These are phyloP conservation scores for Cladophialophora immunda DNA, from an alignment of 2,329 filamentous ascomycete genomes.

Conservation along the genomic window DNA sequence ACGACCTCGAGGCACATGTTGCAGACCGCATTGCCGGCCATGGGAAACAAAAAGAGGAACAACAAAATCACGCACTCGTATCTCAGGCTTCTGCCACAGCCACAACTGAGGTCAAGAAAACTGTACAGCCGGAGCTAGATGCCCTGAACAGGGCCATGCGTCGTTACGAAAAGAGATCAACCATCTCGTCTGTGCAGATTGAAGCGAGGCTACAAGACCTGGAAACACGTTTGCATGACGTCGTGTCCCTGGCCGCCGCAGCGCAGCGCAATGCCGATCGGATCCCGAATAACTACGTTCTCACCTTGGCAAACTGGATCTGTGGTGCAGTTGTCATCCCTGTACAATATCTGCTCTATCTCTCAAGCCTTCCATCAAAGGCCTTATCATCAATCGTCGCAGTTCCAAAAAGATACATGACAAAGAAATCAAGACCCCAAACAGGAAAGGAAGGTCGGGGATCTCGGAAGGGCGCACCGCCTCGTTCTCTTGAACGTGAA, in stretches of 20 bases:
- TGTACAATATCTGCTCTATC: constrained; percentile 44
- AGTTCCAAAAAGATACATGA: constrained; percentile 26
- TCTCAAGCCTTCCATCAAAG: constrained; percentile 46
- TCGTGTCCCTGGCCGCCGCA: constrained; percentile 80
- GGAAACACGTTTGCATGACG: constrained; percentile 76
- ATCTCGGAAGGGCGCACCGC: constrained; percentile 15
- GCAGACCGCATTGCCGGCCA: constrained; percentile 47
- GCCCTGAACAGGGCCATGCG: constrained; percentile 87
- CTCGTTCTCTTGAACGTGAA: constrained; percentile 28
- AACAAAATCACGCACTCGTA: constrained; percentile 54
- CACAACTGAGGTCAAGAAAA: constrained; percentile 66
- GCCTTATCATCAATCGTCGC: constrained; percentile 31
- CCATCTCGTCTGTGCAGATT: constrained; percentile 76
- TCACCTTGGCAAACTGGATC: constrained; percentile 48
- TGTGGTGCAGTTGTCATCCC: constrained; percentile 50
- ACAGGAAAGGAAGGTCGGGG: constrained; percentile 23
- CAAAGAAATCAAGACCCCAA: constrained; percentile 16
- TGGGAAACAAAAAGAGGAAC: constrained; percentile 40
- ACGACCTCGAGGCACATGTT: constrained; percentile 71
- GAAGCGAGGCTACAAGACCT: constrained; percentile 77
- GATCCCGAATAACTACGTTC: constrained; percentile 42
- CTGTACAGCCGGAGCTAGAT: constrained; percentile 82
- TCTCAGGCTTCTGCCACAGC: constrained; percentile 47
- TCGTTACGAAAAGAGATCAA: constrained; percentile 88
- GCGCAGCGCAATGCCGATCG: constrained; percentile 55